Percentiles rank a stretch among this genome's conserved stretches.
Conservation (phyloP, 768 basidiomycete species). For the Hygrophorus pudorinus region DNA sequence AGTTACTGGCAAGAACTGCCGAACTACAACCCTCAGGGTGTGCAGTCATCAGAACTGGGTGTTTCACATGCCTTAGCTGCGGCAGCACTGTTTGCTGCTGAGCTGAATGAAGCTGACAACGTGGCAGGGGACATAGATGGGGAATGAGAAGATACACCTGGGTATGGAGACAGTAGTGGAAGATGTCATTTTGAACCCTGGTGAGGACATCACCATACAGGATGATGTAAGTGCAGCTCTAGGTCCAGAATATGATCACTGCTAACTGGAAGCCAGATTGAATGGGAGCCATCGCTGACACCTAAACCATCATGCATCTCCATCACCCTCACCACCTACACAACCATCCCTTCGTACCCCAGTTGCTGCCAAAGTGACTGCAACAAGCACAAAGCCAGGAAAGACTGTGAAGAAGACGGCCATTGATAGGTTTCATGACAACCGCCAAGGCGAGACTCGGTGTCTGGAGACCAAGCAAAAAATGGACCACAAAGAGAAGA, state of each 20-base stretch:
- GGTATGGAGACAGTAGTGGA: background rate
- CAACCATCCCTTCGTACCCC: no score
- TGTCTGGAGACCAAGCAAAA: no score
- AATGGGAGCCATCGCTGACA: background rate
- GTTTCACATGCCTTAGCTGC: constrained; percentile 12
- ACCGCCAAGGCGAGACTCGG: no score
- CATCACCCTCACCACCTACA: background rate
- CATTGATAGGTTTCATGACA: background rate
- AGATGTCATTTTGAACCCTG: background rate
- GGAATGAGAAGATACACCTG: background rate
- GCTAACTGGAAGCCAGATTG: no score
- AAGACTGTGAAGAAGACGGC: background rate
- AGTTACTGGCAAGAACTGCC: constrained; percentile 21
- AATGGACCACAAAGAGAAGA: no score
- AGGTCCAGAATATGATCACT: no score
- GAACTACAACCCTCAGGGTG: constrained; percentile 19
- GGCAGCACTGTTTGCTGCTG: no score
- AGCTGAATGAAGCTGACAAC: no score
- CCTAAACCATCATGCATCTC: background rate
- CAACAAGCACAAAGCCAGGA: background rate
- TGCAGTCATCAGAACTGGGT: constrained; percentile 12
- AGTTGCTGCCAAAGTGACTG: background rate
- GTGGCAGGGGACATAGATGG: background rate
- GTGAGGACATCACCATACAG: no score
- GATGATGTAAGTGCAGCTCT: no score